Conservation (phyloP, 2,329 filamentous ascomycete genomes). For the Aspergillus fumigatus region DNA sequence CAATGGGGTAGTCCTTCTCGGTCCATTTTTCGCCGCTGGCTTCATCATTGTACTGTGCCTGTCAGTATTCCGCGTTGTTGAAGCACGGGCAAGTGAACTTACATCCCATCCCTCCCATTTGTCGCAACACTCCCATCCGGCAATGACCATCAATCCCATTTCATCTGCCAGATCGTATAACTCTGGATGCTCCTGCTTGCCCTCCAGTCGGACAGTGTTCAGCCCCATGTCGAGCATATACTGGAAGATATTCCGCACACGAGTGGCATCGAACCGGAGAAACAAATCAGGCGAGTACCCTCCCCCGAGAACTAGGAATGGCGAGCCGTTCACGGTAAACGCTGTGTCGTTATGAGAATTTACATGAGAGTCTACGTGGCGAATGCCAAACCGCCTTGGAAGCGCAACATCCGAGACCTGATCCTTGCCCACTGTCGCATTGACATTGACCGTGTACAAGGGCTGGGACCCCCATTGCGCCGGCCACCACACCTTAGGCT, state of each 20-base stretch:
- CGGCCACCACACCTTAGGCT: slow-evolving; percentile 59
- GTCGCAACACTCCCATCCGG: slow-evolving; percentile 64
- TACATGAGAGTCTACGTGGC: slow-evolving; percentile 49
- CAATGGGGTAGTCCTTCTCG: slow-evolving; percentile 52
- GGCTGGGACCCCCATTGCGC: slow-evolving; percentile 55
- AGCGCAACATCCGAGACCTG: slow-evolving; percentile 32
- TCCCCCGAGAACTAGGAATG: slow-evolving; percentile 58
- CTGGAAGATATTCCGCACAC: slow-evolving; percentile 47
- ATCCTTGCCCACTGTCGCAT: slow-evolving; percentile 17
- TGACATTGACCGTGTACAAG: slow-evolving; percentile 42
- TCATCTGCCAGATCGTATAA: slow-evolving; percentile 57
- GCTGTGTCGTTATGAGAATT: slow-evolving; percentile 52
- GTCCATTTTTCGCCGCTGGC: slow-evolving; percentile 45
- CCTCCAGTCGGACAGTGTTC: slow-evolving; percentile 61
- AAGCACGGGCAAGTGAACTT: not conserved
- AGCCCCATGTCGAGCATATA: slow-evolving; percentile 58
- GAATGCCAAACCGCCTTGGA: slow-evolving; percentile 48
- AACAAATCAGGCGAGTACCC: slow-evolving; percentile 61
- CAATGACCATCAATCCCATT: slow-evolving; percentile 57
- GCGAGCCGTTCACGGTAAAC: slow-evolving; percentile 53
- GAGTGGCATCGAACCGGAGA: slow-evolving; percentile 50
- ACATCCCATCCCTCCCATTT: slow-evolving; percentile 61
- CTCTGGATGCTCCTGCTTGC: slow-evolving; percentile 60
- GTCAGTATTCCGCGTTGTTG: not conserved
- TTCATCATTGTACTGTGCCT: slow-evolving; percentile 55